Evolutionary conservation across 2,329 filamentous ascomycete genomes (phyloP), one percentile per base, ranked within the genome.

Genomic region (Tolypocladium endophyticum): DNA sequence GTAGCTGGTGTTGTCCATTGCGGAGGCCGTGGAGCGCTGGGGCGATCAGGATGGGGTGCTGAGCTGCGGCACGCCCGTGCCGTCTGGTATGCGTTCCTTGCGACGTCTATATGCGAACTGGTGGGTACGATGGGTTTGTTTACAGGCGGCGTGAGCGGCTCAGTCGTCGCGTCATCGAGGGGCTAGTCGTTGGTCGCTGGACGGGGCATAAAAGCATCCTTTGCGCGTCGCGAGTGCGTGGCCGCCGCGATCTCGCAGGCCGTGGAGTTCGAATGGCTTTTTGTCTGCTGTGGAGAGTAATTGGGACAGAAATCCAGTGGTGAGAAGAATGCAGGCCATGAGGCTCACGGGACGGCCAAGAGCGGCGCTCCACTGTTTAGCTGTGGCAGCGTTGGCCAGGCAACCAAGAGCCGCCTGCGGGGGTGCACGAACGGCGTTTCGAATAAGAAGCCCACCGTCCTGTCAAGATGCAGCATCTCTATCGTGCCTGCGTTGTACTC

Each of bases 1-100:
- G 75, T 95, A 95, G 73, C 89, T 90, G 61, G 92, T 91, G 76
- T 97, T 92, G 36, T 61, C 50, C 59, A 60, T 60, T 25, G 54
- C 54, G 43, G 35, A 60, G 45, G 47, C 16, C 53, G 28, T 12
- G 18, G 28, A 7, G 6, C 47, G 14, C 23, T 16, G 12, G 23
- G 45, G 45, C 23, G 16, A 45, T 12, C 12, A 47, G 45, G 25
- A 20, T 30, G 50, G 8, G 50, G 8, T 35, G 50, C 28, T 35
- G 47, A 53, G 50, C 50, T 33, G 47, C 18, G 47, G 47, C 28
- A 33, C 28, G 16, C 47, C 28, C 28, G 28, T 33, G 50, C 50
- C 47, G 47, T 33, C 47, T n/a, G 47, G 47, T 52, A 20, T 20
- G 47, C 20, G 18, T 39, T 50, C 45, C 45, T 25, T 4, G 45